Percentiles rank a stretch among this genome's conserved stretches.
phyloP scores from a whole-genome alignment of 2,329 filamentous ascomycete genomes.

The Ophiostoma pallidulum region DNA sequence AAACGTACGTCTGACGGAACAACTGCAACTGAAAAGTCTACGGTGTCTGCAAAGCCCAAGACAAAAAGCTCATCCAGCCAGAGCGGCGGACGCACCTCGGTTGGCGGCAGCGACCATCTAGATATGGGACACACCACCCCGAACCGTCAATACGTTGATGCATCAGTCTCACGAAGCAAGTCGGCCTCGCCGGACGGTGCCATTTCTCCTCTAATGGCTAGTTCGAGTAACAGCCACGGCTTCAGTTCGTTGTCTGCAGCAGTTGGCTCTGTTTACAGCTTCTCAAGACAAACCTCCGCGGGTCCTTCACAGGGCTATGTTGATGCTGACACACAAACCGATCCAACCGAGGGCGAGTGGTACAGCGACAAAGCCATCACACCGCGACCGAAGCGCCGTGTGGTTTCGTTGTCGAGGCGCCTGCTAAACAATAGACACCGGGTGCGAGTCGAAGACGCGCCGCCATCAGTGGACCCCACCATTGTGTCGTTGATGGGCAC shows the following conservation, averaged over 20 bases:
- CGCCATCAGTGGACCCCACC: slow-evolving; percentile 1
- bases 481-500: background rate
- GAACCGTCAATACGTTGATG: slow-evolving; percentile 40
- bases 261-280: slow-evolving; percentile 22
- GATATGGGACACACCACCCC: slow-evolving; percentile 25
- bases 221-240: slow-evolving; percentile 1
- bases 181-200: slow-evolving; percentile 41
- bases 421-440: slow-evolving; percentile 40
- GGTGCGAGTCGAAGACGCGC: slow-evolving; percentile 27
- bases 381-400: slow-evolving; percentile 34
- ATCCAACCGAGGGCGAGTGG: slow-evolving; percentile 44
- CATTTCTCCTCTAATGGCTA: slow-evolving; percentile 28
- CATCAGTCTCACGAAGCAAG: slow-evolving; percentile 43
- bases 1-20: slow-evolving; percentile 51
- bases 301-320: slow-evolving; percentile 36
- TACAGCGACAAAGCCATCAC: slow-evolving; percentile 32
- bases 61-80: slow-evolving; percentile 16
- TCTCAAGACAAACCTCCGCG: slow-evolving; percentile 31
- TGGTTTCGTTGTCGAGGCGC: slow-evolving; percentile 45
- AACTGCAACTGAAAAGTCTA: slow-evolving; percentile 10
- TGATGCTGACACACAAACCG: slow-evolving; percentile 45
- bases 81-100: background rate
- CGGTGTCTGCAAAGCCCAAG: slow-evolving; percentile 19
- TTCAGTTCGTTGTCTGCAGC: slow-evolving; percentile 17
- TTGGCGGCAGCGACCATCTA: slow-evolving; percentile 14